Base-by-base conservation (phyloP, 176 grass and related monocot genomes). In the Triticum timopheevii region DNA sequence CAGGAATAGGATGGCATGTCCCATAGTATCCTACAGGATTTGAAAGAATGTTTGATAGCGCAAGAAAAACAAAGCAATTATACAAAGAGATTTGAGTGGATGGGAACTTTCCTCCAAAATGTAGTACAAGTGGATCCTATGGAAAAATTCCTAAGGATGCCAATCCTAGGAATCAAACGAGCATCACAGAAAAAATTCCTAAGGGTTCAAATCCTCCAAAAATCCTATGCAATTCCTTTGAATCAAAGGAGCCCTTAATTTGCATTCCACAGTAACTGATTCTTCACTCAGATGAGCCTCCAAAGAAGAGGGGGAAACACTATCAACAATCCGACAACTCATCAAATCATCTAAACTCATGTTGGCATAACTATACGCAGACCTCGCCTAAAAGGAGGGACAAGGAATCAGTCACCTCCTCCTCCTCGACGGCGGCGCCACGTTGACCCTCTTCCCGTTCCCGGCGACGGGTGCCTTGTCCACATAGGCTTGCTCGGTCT, bases 381-480 rank as follows among this genome's bases (percentile, higher is more conserved):
- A 47, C 16, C 56, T 24, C 39, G 24, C 15, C 61, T 15, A 69
- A 61, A 69, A 8, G 33, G 67, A 39, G 8, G 34, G 6, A 19
- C 8, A 8, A 38, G 10, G 45, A 49, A 15, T 35, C 80, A 10
- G 47, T 86, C 84, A 83, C 24, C 65, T 79, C 84, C 56, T 73
- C 24, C 65, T 79, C 84, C 56, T 73, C 42, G 84, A 72, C 30
- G 80, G 42, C 13, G 66, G 24, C n/a, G 74, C 80, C 6, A 28
- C 56, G 50, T 82, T 12, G 20, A 69, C 54, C 27, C 28, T 76
- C 78, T 82, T 88, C 71, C 82, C 86, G 40, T 5, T 80, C 22
- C 20, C 70, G 28, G 77, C 25, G 38, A 1, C 13, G 39, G 19
- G 15, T 8, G 24, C 64, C 34, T 35, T 78, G 63, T 86, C 65